phyloP scores from a whole-genome alignment of 176 grass and related monocot genomes.

The Dactylis glomerata region DNA sequence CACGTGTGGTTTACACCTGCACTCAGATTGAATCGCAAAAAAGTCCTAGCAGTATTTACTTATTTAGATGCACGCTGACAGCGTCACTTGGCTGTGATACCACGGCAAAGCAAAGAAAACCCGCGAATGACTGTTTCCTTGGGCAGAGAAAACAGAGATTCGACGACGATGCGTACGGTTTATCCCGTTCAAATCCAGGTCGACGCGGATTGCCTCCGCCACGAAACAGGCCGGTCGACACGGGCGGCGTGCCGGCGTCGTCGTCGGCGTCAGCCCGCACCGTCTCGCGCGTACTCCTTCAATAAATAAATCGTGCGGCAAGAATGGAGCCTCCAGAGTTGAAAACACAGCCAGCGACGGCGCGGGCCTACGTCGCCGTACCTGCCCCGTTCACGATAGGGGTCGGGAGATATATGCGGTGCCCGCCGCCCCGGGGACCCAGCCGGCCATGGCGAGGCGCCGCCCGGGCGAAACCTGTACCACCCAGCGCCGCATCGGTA shows the following conservation, averaged over 20 bases:
- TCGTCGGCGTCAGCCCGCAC: slow-evolving; percentile 18
- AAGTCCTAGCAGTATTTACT: too few species aligned
- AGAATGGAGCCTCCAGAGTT: background rate
- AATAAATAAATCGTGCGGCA: background rate
- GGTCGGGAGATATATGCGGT: too few species aligned
- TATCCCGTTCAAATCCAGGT: slow-evolving; percentile 13
- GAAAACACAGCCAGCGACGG: background rate
- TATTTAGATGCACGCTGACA: too few species aligned
- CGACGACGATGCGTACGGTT: slow-evolving; percentile 7
- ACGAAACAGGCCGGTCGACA: slow-evolving; percentile 14
- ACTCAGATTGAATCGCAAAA: too few species aligned
- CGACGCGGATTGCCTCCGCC: background rate
- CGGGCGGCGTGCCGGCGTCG: background rate
- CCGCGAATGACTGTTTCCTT: background rate
- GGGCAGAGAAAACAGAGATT: background rate
- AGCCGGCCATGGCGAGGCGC: too few species aligned
- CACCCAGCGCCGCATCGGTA: too few species aligned
- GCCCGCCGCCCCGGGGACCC: too few species aligned
- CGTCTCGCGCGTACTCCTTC: background rate
- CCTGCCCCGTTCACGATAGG: slow-evolving; percentile 17
- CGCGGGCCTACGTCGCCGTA: background rate
- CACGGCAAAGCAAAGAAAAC: background rate
- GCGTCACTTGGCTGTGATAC: background rate
- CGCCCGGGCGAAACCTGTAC: too few species aligned
- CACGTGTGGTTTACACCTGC: too few species aligned